Evolutionary conservation across 169 alveolate genomes (phyloP).

Genomic region (Plasmodium relictum): DNA sequence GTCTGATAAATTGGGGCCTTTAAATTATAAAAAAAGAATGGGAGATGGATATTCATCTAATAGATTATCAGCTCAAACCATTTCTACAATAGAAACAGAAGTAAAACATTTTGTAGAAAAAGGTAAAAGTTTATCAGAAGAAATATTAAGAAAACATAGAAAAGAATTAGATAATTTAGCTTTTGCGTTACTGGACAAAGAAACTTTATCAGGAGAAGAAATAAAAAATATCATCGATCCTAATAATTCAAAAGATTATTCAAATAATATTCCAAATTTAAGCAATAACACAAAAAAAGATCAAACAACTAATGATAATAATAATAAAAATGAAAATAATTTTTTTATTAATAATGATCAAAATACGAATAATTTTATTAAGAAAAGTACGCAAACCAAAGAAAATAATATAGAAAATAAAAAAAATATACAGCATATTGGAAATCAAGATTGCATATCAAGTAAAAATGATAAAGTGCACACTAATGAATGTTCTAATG

Average conservation of each 20-base stretch:
- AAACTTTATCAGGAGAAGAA: slow-evolving; percentile 91
- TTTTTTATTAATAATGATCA: neutral
- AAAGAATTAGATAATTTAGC: slow-evolving; percentile 86
- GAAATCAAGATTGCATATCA: neutral
- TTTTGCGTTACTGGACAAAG: slow-evolving; percentile 85
- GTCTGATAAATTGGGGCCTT: slow-evolving; percentile 90
- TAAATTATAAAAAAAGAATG: slow-evolving; percentile 81
- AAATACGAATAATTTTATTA: neutral
- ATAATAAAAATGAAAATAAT: slow-evolving; percentile 1
- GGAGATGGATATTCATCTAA: slow-evolving; percentile 81
- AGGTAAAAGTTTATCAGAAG: slow-evolving; percentile 88
- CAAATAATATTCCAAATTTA: slow-evolving; percentile 12
- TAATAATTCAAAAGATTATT: slow-evolving; percentile 51
- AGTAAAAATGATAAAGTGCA: neutral
- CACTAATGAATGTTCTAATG: neutral
- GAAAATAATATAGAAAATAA: too few species aligned
- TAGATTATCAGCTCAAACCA: slow-evolving; percentile 82
- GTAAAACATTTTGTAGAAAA: slow-evolving; percentile 85
- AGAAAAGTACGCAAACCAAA: too few species aligned
- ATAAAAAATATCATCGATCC: slow-evolving; percentile 80
- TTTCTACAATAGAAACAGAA: slow-evolving; percentile 82
- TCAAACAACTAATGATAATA: neutral
- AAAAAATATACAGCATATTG: too few species aligned
- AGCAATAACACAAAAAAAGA: slow-evolving; percentile 10
- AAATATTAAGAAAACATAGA: slow-evolving; percentile 85